Conservation (phyloP, 108 stramenopile species). For the Chaetoceros tenuissimus region DNA sequence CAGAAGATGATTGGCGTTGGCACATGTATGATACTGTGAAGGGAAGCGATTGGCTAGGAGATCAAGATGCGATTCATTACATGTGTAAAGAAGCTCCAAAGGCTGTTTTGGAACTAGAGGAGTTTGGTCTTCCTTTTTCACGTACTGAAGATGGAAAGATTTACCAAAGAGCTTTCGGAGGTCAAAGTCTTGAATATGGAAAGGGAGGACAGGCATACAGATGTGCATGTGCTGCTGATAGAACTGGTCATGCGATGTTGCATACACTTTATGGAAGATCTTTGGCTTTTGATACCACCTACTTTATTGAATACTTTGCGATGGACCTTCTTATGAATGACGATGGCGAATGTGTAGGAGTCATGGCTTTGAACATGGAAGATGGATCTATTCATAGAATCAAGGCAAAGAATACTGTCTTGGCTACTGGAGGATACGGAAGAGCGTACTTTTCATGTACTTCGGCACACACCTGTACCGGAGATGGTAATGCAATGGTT, state of each 20-base stretch:
- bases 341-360: constrained; percentile 87
- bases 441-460: constrained; percentile 98
- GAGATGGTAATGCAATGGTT: constrained; percentile 98
- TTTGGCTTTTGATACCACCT: constrained; percentile 97
- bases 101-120: constrained; percentile 96
- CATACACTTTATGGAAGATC: constrained; percentile 99
- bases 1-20: constrained; percentile 96
- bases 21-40: constrained; percentile 99
- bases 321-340: constrained; percentile 92
- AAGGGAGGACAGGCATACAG: constrained; percentile 98
- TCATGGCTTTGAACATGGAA: constrained; percentile 98
- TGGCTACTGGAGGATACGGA: constrained; percentile 98
- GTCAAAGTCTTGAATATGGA: constrained; percentile 93
- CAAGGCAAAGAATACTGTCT: constrained; percentile 94
- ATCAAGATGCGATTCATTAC: constrained; percentile 99
- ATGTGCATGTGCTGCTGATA: constrained; percentile 96
- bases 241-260: constrained; percentile 99
- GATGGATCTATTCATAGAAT: constrained; percentile 96
- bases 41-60: constrained; percentile 98
- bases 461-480: constrained; percentile 98
- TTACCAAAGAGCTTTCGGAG: constrained; percentile 99
- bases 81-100: constrained; percentile 99
- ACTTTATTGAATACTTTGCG: constrained; percentile 99
- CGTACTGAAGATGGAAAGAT: constrained; percentile 98
- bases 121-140: constrained; percentile 89